These are phyloP conservation scores for Pulveroboletus sp. DNA, from an alignment of 768 basidiomycete species.

Conservation along the genomic window DNA sequence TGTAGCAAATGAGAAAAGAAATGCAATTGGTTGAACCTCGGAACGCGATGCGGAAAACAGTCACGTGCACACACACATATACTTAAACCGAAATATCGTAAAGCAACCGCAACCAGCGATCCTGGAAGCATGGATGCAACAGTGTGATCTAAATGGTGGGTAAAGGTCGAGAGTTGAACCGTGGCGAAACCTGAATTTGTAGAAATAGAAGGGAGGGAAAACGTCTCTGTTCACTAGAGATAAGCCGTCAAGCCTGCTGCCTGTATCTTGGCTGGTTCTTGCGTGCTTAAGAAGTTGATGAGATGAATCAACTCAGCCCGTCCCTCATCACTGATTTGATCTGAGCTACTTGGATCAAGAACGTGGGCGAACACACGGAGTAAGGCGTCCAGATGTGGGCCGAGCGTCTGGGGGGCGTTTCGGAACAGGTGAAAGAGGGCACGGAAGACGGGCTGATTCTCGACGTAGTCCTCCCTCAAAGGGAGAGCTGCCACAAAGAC, in stretches of 20 bases:
- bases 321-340: slow-evolving; percentile 79
- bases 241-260: slow-evolving; percentile 65
- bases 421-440: slow-evolving; percentile 86
- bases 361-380: slow-evolving; percentile 77
- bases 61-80: slow-evolving; percentile 25
- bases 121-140: slow-evolving; percentile 11
- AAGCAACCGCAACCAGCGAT: slow-evolving; percentile 2
- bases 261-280: slow-evolving; percentile 75
- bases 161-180: slow-evolving; percentile 3
- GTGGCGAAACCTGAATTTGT: background rate
- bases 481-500: slow-evolving; percentile 80
- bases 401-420: slow-evolving; percentile 62
- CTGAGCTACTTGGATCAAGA: slow-evolving; percentile 66
- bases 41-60: slow-evolving; percentile 13
- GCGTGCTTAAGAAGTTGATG: slow-evolving; percentile 62
- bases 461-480: slow-evolving; percentile 80
- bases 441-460: slow-evolving; percentile 86
- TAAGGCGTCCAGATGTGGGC: slow-evolving; percentile 73
- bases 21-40: slow-evolving; percentile 10
- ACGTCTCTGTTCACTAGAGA: slow-evolving; percentile 41
- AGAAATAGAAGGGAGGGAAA: background rate
- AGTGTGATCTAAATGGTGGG: slow-evolving; percentile 20
- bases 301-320: slow-evolving; percentile 72
- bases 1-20: slow-evolving; percentile 8
- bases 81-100: slow-evolving; percentile 8